Base-by-base conservation (phyloP, 345 rosid genomes). In the Corchorus olitorius region DNA sequence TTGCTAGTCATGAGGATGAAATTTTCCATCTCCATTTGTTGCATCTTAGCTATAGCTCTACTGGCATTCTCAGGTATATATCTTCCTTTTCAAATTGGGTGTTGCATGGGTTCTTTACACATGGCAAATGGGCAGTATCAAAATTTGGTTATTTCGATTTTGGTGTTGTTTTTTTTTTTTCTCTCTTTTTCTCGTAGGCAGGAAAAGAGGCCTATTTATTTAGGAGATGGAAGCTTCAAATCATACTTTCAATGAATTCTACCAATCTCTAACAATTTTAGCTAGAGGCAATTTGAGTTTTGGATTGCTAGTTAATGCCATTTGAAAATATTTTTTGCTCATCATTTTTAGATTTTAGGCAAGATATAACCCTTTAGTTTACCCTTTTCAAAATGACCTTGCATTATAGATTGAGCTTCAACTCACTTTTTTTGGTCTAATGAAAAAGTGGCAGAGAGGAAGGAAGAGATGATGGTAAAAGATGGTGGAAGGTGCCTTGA, bases 401-500 rank as follows among this genome's bases (percentile, higher is more conserved):
- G 27, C 27, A 27, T 27, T 27, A 27, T 27, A 27, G 27, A 27
- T 27, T 27, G 27, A 27, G 27, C 27, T 27, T 27, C 27, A 27
- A 27, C 27, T 27, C 27, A 27, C 27, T 27, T 27, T 27, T 27
- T 27, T 27, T 27, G 27, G 27, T 15, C 41, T 9, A 5, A 41
- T 81, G 59, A 34, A 49, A 45, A 52, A 50, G 59, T 17, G 8
- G 63, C 39, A 73, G 77, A 20, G 65, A 75, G 66, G 35, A 80
- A 60, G 75, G 62, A 14, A 70, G 49, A 27, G 27, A 27, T 63
- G 54, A 1, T 45, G 53, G 10, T 0, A 6, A 71, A 46, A 11
- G 50, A 72, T 43, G 67, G 62, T 2, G 75, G 79, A 50, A 78
- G 84, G 71, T 78, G 86, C 60, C 33, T 65, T 63, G 54, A 63